Conservation (phyloP, 345 rosid genomes). For the Stellera chamaejasme region DNA sequence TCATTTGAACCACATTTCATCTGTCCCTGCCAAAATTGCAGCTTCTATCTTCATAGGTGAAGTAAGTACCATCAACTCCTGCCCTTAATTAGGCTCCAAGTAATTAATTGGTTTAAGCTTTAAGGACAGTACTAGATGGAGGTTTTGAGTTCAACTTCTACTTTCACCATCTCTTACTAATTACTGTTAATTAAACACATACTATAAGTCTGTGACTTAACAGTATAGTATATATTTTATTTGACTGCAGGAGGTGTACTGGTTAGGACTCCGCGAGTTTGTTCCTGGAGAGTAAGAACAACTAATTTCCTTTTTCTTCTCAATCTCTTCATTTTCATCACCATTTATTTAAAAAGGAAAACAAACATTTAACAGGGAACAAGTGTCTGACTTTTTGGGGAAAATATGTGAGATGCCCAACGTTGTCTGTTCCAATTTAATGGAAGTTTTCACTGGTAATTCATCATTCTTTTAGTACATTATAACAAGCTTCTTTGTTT, state of each 20-base stretch:
- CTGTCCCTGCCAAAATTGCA: conserved; percentile 24
- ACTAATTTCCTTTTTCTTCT: not conserved
- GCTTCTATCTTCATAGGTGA: conserved; percentile 26
- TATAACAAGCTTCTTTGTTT: too few relatives aligned
- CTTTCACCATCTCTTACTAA: too few relatives aligned
- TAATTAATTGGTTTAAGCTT: too few relatives aligned
- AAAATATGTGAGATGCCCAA: conserved; percentile 16
- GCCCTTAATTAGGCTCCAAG: too few relatives aligned
- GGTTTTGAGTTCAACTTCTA: too few relatives aligned
- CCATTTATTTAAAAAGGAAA: too few relatives aligned
- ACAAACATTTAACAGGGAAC: conserved; percentile 19
- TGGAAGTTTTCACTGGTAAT: too few relatives aligned
- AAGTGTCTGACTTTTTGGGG: conserved; percentile 20
- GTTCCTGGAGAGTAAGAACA: conserved; percentile 26
- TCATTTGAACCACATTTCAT: conserved; percentile 25
- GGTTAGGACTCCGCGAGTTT: conserved; percentile 27
- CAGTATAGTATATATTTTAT: not conserved
- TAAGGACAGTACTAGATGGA: conserved; percentile 9
- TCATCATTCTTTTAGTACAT: too few relatives aligned
- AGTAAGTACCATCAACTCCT: conserved; percentile 12
- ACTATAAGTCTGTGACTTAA: too few relatives aligned
- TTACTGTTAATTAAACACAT: too few relatives aligned
- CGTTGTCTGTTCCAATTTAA: too few relatives aligned
- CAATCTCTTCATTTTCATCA: too few relatives aligned
- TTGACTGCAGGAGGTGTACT: conserved; percentile 21